These are phyloP conservation scores for Gelatoporia subvermispora DNA, from an alignment of 768 basidiomycete genomes.

Conservation along the genomic window DNA sequence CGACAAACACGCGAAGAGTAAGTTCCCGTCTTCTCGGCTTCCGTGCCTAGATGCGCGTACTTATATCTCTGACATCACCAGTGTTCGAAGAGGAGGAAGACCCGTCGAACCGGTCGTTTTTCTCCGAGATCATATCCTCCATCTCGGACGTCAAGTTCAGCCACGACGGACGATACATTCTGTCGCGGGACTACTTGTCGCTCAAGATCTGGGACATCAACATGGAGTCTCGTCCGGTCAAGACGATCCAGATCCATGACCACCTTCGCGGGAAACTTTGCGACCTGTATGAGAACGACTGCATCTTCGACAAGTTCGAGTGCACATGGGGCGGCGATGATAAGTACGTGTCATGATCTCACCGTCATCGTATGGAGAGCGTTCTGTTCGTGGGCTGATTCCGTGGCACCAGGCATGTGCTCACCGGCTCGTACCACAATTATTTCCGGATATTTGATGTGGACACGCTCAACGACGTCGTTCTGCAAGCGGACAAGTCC, in stretches of 20 bases:
- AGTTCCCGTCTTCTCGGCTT: slow-evolving; percentile 26
- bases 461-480: slow-evolving; percentile 81
- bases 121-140: slow-evolving; percentile 98
- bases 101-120: slow-evolving; percentile 95
- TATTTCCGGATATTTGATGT: slow-evolving; percentile 99
- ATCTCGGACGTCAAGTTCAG: slow-evolving; percentile 99
- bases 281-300: slow-evolving; percentile 98
- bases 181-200: slow-evolving; percentile 94
- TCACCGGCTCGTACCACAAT: slow-evolving; percentile 99
- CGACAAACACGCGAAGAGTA: slow-evolving; percentile 94
- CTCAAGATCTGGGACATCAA: slow-evolving; percentile 99
- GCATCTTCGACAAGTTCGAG: slow-evolving; percentile 99
- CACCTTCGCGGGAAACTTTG: slow-evolving; percentile 96
- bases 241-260: slow-evolving; percentile 98
- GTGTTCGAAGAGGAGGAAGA: slow-evolving; percentile 99
- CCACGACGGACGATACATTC: slow-evolving; percentile 92
- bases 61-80: slow-evolving; percentile 30
- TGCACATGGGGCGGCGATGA: slow-evolving; percentile 97
- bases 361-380: neutral
- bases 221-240: slow-evolving; percentile 94
- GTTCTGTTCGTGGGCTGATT: neutral
- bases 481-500: slow-evolving; percentile 97
- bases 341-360: slow-evolving; percentile 54
- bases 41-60: neutral
- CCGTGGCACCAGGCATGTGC: slow-evolving; percentile 65